Conservation (phyloP, 805 yeast genomes). For the Suhomyces vadensis region DNA sequence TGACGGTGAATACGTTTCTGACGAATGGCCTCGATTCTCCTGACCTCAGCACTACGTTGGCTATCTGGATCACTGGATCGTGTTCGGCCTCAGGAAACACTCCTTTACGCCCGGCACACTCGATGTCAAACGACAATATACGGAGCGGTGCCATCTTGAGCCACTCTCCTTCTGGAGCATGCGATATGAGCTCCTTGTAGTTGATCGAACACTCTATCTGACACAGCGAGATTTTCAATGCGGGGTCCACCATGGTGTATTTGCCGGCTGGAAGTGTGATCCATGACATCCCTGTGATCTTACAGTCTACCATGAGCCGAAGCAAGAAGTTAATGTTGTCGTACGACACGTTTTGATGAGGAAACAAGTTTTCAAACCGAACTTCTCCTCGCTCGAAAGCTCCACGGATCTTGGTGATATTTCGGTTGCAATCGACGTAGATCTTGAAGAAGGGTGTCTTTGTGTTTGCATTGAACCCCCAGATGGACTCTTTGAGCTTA, state of each 20-base stretch:
- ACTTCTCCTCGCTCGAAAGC: conserved; percentile 85
- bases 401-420: conserved; percentile 67
- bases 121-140: conserved; percentile 92
- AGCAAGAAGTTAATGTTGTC: conserved; percentile 88
- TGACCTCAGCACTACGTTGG: conserved; percentile 83
- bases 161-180: conserved; percentile 92
- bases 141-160: conserved; percentile 90
- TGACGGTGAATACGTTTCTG: conserved; percentile 90
- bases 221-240: conserved; percentile 63
- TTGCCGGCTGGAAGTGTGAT: conserved; percentile 78
- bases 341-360: conserved; percentile 65
- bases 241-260: conserved; percentile 50
- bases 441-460: conserved; percentile 80
- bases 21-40: conserved; percentile 90
- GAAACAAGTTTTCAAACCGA: conserved; percentile 62
- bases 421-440: conserved; percentile 62
- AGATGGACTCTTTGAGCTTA: conserved; percentile 74
- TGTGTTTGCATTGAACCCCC: conserved; percentile 87
- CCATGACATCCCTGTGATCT: conserved; percentile 97
- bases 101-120: conserved; percentile 97
- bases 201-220: conserved; percentile 80
- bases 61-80: conserved; percentile 96
- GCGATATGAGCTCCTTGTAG: conserved; percentile 70
- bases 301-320: conserved; percentile 89
- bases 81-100: conserved; percentile 91